Percentiles rank a stretch among this genome's conserved stretches.
Evolutionary conservation across 257 asterid genomes (phyloP).

Genomic region (Primulina huaijiensis): DNA sequence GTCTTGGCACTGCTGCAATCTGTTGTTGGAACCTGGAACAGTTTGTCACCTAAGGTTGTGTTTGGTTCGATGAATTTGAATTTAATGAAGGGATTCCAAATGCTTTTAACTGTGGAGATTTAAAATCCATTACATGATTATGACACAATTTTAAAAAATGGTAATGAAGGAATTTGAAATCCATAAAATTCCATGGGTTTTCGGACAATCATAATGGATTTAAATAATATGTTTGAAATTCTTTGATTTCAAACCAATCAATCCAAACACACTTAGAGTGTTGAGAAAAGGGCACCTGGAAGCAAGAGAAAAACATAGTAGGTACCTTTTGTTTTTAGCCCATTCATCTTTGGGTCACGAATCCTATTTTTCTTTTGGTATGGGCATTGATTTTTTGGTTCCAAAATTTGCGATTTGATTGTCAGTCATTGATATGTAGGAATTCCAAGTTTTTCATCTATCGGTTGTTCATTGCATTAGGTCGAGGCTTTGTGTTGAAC

Average conservation of each 20-base stretch:
- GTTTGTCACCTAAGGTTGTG: not conserved
- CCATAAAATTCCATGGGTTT: not conserved
- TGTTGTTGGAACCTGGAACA: conserved; percentile 8
- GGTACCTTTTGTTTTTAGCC: conserved; percentile 10
- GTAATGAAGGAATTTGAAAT: not conserved
- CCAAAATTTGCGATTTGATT: conserved; percentile 19
- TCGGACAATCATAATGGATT: not conserved
- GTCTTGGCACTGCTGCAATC: conserved; percentile 13
- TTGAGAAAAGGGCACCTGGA: conserved; percentile 2
- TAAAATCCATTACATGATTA: too few relatives aligned
- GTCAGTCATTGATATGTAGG: conserved; percentile 8
- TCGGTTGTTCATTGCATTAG: conserved; percentile 18
- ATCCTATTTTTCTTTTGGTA: conserved; percentile 2
- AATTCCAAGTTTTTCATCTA: conserved; percentile 11
- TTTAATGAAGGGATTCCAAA: not conserved
- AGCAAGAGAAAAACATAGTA: not conserved
- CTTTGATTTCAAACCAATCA: not conserved
- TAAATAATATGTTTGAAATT: not conserved
- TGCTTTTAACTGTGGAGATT: not conserved
- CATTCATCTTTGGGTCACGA: conserved; percentile 10
- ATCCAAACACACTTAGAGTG: not conserved
- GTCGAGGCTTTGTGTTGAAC: conserved; percentile 7
- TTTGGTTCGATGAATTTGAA: not conserved
- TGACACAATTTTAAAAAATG: not conserved
- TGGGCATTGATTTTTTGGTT: conserved; percentile 1